These are phyloP conservation scores for Cryptococcus maquisensis DNA, from an alignment of 1,284 basidiomycete genomes.

Conservation along the genomic window DNA sequence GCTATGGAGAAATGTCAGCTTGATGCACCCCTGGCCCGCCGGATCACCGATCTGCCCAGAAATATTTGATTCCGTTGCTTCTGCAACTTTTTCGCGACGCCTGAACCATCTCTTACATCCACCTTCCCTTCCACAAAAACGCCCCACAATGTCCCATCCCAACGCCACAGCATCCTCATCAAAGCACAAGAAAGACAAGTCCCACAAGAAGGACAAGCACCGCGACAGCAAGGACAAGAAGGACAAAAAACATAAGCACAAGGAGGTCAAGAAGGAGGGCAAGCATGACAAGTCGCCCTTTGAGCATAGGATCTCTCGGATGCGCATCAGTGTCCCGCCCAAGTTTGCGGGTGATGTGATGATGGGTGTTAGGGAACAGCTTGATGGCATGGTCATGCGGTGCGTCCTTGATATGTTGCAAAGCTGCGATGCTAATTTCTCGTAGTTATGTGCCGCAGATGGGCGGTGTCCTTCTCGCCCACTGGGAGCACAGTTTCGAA, in stretches of 20 bases:
- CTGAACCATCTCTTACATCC: not conserved
- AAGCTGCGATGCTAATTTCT: not conserved
- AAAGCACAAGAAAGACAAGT: conserved; percentile 15
- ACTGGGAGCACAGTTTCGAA: conserved; percentile 71
- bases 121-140: not conserved
- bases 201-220: conserved; percentile 7
- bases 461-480: conserved; percentile 79
- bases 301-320: conserved; percentile 60
- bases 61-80: not conserved
- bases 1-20: not conserved
- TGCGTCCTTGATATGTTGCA: conserved; percentile 47
- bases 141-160: conserved; percentile 5
- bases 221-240: conserved; percentile 3
- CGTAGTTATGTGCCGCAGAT: conserved; percentile 84
- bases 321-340: conserved; percentile 75
- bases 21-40: not conserved
- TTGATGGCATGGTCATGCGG: conserved; percentile 93
- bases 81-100: not conserved
- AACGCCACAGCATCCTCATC: conserved; percentile 17
- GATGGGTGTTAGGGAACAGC: conserved; percentile 74
- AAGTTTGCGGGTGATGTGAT: conserved; percentile 67
- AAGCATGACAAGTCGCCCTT: conserved; percentile 51
- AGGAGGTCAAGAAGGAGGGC: not conserved
- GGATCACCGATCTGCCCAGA: not conserved
- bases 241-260: conserved; percentile 7